A percentile compares a stretch with the other conserved stretches of the same genome.
Evolutionary conservation across 371 early-diverging fungal species (phyloP).

Genomic region (Syncephalastrum sp.): DNA sequence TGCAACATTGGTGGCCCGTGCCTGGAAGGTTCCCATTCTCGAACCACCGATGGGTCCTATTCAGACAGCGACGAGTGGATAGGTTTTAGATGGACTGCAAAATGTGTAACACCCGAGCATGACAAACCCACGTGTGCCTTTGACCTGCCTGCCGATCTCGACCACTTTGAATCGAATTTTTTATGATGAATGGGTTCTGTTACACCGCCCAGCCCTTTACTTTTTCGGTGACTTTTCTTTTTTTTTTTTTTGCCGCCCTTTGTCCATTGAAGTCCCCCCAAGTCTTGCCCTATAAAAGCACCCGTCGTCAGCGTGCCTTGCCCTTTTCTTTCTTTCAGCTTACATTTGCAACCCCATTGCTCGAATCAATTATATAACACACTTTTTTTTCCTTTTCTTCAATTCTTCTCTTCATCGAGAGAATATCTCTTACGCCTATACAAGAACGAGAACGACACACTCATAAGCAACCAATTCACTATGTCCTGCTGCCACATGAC

Average conservation of each 20-base stretch:
- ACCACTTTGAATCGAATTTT: no score
- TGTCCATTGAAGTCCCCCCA: not conserved
- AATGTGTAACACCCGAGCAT: no score
- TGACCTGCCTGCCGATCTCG: no score
- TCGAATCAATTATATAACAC: not conserved
- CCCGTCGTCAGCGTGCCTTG: not conserved
- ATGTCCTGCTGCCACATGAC: slow-evolving; percentile 11
- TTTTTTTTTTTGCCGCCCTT: slow-evolving; percentile 20
- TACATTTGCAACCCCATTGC: no score
- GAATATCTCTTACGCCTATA: slow-evolving; percentile 2
- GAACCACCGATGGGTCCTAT: no score
- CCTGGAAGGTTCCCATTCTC: no score
- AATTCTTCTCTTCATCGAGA: slow-evolving; percentile 4
- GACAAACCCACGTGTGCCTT: no score
- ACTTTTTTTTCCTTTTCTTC: slow-evolving; percentile 1
- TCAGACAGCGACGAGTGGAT: no score
- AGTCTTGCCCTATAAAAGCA: no score
- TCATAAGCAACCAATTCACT: slow-evolving; percentile 6
- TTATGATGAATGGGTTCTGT: slow-evolving; percentile 10
- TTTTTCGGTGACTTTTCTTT: slow-evolving; percentile 7
- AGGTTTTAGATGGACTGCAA: no score
- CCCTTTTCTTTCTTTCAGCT: slow-evolving; percentile 2
- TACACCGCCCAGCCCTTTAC: slow-evolving; percentile 19
- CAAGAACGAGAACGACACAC: slow-evolving; percentile 19
- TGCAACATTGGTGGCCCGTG: no score